Conservation (phyloP, 202 grass and related monocot species). For the Setaria viridis region DNA sequence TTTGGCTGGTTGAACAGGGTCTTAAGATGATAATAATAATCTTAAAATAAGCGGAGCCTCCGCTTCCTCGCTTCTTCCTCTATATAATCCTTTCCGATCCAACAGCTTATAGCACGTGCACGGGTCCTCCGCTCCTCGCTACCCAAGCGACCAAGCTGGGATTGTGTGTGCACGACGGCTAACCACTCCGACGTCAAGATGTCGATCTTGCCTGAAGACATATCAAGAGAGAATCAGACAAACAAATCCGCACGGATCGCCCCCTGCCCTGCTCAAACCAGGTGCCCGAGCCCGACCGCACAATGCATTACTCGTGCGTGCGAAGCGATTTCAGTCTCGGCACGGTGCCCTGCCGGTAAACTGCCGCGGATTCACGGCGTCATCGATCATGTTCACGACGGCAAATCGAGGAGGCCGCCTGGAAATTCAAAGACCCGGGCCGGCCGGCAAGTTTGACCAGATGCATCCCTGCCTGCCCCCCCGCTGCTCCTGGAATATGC, state of each 20-base stretch:
- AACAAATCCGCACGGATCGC: not conserved
- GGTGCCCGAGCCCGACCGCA: not conserved
- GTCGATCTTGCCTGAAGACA: not conserved
- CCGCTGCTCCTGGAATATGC: too few relatives aligned
- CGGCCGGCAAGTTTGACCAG: too few relatives aligned
- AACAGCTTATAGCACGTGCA: conserved; percentile 8
- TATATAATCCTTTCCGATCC: too few relatives aligned
- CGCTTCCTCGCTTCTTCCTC: not conserved
- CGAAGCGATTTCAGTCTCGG: not conserved
- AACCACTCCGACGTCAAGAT: not conserved
- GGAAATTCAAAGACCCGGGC: too few relatives aligned
- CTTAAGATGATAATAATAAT: not conserved
- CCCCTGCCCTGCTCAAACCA: not conserved
- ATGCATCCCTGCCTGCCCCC: too few relatives aligned
- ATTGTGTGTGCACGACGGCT: not conserved
- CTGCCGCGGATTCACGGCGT: not conserved
- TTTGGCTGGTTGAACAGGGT: not conserved
- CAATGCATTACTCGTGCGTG: not conserved
- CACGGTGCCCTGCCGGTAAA: not conserved
- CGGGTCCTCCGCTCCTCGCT: not conserved
- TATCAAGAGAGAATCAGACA: not conserved
- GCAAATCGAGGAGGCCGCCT: too few relatives aligned
- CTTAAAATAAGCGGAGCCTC: not conserved
- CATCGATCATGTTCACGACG: not conserved
- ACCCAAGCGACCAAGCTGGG: not conserved